Conservation (phyloP, 1,284 basidiomycete genomes). For the Austroboletus niveus region DNA sequence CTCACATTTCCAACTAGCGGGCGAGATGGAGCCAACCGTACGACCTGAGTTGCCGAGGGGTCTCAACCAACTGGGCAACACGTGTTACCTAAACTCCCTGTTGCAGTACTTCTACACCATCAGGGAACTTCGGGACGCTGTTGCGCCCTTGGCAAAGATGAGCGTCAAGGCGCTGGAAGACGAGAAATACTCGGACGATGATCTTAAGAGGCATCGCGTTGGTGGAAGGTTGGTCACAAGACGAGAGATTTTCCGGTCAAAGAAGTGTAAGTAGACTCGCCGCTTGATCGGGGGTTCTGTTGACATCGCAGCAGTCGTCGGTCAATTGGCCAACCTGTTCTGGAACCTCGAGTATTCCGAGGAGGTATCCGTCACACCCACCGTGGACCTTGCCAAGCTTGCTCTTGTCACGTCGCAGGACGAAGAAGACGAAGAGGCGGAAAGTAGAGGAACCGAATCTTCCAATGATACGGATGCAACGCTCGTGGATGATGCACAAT, state of each 20-base stretch:
- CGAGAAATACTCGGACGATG: conserved; percentile 74
- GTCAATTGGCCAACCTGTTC: conserved; percentile 78
- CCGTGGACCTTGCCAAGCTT: conserved; percentile 87
- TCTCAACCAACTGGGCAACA: conserved; percentile 90
- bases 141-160: conserved; percentile 59
- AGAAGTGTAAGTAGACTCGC: conserved; percentile 61
- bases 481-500: conserved; percentile 70
- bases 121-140: conserved; percentile 77
- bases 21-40: conserved; percentile 50
- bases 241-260: conserved; percentile 78
- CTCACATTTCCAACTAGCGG: conserved; percentile 46
- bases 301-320: conserved; percentile 57
- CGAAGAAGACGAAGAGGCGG: conserved; percentile 81
- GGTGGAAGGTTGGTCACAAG: conserved; percentile 82
- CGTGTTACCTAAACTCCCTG: conserved; percentile 85
- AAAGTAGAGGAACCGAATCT: conserved; percentile 70
- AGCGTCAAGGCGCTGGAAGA: conserved; percentile 58
- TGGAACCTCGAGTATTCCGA: conserved; percentile 71
- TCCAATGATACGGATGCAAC: conserved; percentile 83
- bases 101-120: conserved; percentile 93
- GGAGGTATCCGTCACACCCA: conserved; percentile 73
- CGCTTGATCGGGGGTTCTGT: conserved; percentile 1
- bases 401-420: conserved; percentile 88
- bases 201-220: conserved; percentile 78
- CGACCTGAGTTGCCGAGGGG: conserved; percentile 77